A percentile compares a stretch with the other conserved stretches of the same genome.
phyloP scores from a whole-genome alignment of 1,139 yeast genomes.

The Yamadazyma buinensis region DNA sequence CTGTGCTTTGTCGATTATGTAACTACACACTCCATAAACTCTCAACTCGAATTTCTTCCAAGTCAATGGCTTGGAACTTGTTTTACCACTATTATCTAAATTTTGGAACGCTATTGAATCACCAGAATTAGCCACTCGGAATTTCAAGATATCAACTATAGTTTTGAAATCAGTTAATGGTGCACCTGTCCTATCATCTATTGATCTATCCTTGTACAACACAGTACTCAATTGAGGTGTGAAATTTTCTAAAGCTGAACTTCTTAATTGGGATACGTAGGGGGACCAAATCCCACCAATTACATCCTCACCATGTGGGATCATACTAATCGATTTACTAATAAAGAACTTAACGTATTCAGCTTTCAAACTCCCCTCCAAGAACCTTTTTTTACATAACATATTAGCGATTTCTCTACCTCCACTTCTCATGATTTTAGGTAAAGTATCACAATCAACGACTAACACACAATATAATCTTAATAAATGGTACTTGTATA shows the following conservation, averaged over 20 bases:
- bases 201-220: slow-evolving; percentile 69
- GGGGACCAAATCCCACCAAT: slow-evolving; percentile 86
- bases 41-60: slow-evolving; percentile 85
- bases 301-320: slow-evolving; percentile 77
- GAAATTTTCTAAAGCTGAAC: slow-evolving; percentile 40
- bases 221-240: slow-evolving; percentile 64
- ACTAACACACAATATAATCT: slow-evolving; percentile 80
- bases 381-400: slow-evolving; percentile 78
- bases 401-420: slow-evolving; percentile 91
- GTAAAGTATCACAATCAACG: slow-evolving; percentile 77
- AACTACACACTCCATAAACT: slow-evolving; percentile 67
- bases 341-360: slow-evolving; percentile 80
- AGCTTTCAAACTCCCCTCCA: slow-evolving; percentile 72
- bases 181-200: slow-evolving; percentile 75
- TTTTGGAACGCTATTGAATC: slow-evolving; percentile 81
- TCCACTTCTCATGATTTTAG: slow-evolving; percentile 80
- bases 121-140: slow-evolving; percentile 69
- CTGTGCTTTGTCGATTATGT: slow-evolving; percentile 48
- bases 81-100: slow-evolving; percentile 52
- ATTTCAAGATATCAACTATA: slow-evolving; percentile 71
- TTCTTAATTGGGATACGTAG: slow-evolving; percentile 57
- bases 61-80: slow-evolving; percentile 53
- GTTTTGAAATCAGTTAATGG: slow-evolving; percentile 70
- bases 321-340: slow-evolving; percentile 58
- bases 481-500: slow-evolving; percentile 68